Percentiles rank a stretch among this genome's conserved stretches.
Conservation (phyloP, 2,329 filamentous ascomycete genomes). For the Colletotrichum neosansevieriae region DNA sequence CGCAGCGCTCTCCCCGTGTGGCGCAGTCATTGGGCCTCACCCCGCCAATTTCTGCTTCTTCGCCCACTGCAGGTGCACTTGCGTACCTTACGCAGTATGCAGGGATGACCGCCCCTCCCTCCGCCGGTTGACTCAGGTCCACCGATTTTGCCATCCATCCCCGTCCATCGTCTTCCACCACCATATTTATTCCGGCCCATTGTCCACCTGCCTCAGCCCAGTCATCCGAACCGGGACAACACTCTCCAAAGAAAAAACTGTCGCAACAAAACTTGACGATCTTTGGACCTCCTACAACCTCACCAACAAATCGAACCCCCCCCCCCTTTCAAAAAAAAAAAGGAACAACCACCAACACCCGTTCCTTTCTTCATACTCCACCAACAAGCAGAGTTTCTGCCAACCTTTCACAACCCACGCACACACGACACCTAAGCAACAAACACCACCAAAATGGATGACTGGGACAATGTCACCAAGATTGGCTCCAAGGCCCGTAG, state of each 20-base stretch:
- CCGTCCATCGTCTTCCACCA: conserved; percentile 46
- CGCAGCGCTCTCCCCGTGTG: conserved; percentile 13
- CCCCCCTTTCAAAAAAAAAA: conserved; percentile 18
- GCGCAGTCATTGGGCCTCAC: conserved; percentile 23
- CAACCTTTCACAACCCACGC: not conserved
- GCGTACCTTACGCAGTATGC: conserved; percentile 21
- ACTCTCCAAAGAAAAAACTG: conserved; percentile 32
- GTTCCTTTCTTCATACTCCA: conserved; percentile 7
- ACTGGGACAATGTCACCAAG: conserved; percentile 92
- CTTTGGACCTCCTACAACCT: not conserved
- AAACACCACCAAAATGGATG: conserved; percentile 70
- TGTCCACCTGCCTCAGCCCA: conserved; percentile 9
- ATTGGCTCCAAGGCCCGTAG: conserved; percentile 88
- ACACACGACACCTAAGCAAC: conserved; percentile 32
- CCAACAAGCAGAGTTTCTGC: not conserved
- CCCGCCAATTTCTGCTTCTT: conserved; percentile 15
- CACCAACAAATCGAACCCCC: conserved; percentile 34
- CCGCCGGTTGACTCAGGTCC: conserved; percentile 49
- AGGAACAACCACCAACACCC: conserved; percentile 15
- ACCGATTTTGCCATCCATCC: conserved; percentile 44
- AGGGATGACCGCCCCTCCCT: conserved; percentile 38
- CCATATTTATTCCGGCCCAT: conserved; percentile 35
- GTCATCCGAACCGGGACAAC: conserved; percentile 16
- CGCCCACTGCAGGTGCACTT: not conserved
- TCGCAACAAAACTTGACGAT: conserved; percentile 16